Evolutionary conservation across 169 alveolate species (phyloP), one percentile per base, ranked within the genome.

Genomic region (Besnoitia besnoiti): DNA sequence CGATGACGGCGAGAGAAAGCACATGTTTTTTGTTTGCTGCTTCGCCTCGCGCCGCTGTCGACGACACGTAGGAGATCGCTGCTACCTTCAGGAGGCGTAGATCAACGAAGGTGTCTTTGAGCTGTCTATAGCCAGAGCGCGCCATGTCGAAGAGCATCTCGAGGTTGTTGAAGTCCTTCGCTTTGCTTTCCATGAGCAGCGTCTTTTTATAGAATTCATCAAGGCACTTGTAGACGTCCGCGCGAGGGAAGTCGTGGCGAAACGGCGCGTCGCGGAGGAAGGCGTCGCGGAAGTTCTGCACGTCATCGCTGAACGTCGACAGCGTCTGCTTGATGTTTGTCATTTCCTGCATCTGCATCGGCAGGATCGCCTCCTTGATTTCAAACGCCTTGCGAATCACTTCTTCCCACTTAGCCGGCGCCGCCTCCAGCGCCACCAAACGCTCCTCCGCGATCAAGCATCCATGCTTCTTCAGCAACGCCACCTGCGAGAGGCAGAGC

Each of bases 141-240:
- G 98, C 98, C 76, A 98, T 97, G 93, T 98, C 99, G 89, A 98
- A 97, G 39, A 98, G 95, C 80, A 97, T 97, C 94, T 98, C 99
- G 88, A 98, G 95, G 91, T 98, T 97, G 93, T 98, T 98, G 93
- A 96, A 97, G 51, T 95, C 96, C 51, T 93, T 95, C 33, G 98
- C 98, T 62, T 96, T 96, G 27, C 93, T 96, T 89, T 98, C 98
- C 90, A 97, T 97, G 40, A 93, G 96, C 47, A 96, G 85, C 59
- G 97, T 94, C 40, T 96, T 93, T 33, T 92, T 93, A 89, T 97
- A 97, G 91, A 94, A 97, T 24, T 93, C 95, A 92, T 96, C 97
- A 91, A 97, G 95, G 55, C 94, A 49, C 46, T 5, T 42, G 87
- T 90, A 90, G 19, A 92, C 94, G 1, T 55, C 94, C 21, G 80